Conservation (phyloP, 495 filamentous ascomycete genomes). For the Lineolata rhizophorae region DNA sequence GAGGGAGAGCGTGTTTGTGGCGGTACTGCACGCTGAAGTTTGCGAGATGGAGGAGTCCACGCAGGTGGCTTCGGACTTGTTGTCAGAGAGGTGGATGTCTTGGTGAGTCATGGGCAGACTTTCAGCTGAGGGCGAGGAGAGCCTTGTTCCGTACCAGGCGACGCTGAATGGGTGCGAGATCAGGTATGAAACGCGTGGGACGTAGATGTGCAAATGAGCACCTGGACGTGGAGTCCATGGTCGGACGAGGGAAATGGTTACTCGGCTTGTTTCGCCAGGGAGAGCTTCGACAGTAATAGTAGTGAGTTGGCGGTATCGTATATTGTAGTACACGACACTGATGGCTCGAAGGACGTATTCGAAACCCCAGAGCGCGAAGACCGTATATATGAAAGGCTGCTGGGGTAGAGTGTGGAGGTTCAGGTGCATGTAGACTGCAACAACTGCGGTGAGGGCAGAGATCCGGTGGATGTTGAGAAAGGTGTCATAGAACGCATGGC, state of each 20-base stretch:
- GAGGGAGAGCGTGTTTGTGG: constrained; percentile 56
- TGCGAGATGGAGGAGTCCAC: constrained; percentile 1
- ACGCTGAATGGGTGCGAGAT: constrained; percentile 46
- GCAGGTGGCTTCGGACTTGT: too few species aligned
- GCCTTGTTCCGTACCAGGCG: too few species aligned
- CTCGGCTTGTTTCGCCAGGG: constrained; percentile 39
- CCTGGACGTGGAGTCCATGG: constrained; percentile 54
- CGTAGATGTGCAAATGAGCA: constrained; percentile 63
- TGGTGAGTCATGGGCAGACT: constrained; percentile 9
- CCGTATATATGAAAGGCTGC: constrained; percentile 33
- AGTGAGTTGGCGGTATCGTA: constrained; percentile 22
- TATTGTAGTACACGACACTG: constrained; percentile 43
- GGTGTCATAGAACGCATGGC: constrained; percentile 78
- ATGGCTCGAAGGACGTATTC: constrained; percentile 25
- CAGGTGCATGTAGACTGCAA: constrained; percentile 50
- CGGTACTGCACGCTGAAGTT: constrained; percentile 5
- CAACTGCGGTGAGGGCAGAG: constrained; percentile 36
- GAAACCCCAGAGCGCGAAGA: constrained; percentile 24
- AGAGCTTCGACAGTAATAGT: constrained; percentile 37
- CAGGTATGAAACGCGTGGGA: constrained; percentile 52
- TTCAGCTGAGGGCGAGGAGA: constrained; percentile 28
- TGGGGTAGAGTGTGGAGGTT: constrained; percentile 36
- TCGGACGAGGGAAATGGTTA: constrained; percentile 57
- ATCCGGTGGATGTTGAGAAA: constrained; percentile 65
- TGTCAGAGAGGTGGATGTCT: constrained; percentile 10